Conservation (phyloP, 371 early-diverging fungal species). For the Apophysomyces elegans region DNA sequence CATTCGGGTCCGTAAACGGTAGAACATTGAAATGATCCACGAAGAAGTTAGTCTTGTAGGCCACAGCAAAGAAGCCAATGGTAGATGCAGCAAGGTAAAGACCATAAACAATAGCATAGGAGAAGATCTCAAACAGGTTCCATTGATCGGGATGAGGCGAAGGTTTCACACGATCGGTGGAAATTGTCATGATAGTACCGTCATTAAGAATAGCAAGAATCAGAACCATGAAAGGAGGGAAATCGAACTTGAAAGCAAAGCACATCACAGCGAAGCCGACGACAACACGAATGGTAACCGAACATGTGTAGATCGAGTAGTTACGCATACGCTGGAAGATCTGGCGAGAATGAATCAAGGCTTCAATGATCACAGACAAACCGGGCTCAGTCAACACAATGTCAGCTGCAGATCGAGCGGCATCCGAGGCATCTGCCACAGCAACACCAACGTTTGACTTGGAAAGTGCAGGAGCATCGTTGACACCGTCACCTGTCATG, state of each 20-base stretch:
- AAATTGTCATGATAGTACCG: slow-evolving; percentile 69
- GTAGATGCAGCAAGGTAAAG: slow-evolving; percentile 62
- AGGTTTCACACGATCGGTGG: slow-evolving; percentile 62
- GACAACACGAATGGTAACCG: slow-evolving; percentile 69
- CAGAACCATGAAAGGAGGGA: slow-evolving; percentile 71
- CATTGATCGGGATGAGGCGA: slow-evolving; percentile 64
- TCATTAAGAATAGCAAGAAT: slow-evolving; percentile 68
- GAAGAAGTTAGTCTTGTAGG: slow-evolving; percentile 54
- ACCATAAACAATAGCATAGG: slow-evolving; percentile 61
- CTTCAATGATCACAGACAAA: slow-evolving; percentile 76
- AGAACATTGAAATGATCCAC: slow-evolving; percentile 43
- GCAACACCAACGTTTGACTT: slow-evolving; percentile 86
- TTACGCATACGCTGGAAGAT: slow-evolving; percentile 78
- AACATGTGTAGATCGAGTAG: slow-evolving; percentile 68
- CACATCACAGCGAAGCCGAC: slow-evolving; percentile 63
- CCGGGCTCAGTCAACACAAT: slow-evolving; percentile 82
- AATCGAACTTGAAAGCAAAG: slow-evolving; percentile 63
- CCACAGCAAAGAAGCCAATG: slow-evolving; percentile 56
- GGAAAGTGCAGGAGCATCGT: slow-evolving; percentile 94
- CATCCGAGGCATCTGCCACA: slow-evolving; percentile 82
- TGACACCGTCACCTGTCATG: slow-evolving; percentile 98
- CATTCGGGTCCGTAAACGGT: slow-evolving; percentile 37
- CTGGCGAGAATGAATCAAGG: slow-evolving; percentile 68
- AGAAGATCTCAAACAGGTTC: slow-evolving; percentile 65
- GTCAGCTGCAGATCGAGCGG: slow-evolving; percentile 79